Conservation (phyloP, 768 basidiomycete genomes). For the Coprinellus aureogranulatus region DNA sequence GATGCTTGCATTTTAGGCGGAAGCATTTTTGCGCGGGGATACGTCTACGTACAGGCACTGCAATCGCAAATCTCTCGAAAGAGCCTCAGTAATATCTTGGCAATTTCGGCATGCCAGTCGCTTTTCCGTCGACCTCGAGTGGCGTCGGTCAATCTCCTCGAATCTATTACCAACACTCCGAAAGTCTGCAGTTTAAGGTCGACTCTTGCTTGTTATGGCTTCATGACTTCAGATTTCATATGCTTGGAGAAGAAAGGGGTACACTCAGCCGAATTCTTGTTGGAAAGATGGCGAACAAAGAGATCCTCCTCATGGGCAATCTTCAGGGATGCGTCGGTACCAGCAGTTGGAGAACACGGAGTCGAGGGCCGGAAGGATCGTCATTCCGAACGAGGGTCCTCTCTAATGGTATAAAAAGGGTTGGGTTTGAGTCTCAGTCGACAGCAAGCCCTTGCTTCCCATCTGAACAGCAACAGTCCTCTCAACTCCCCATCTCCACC, state of each 20-base stretch:
- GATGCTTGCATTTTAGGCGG: background rate
- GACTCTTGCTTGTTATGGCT: conserved; percentile 1
- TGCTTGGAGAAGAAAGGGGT: background rate
- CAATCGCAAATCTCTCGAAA: background rate
- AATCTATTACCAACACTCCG: background rate
- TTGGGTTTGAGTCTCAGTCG: background rate
- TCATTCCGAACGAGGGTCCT: background rate
- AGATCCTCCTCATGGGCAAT: background rate
- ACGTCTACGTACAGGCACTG: background rate
- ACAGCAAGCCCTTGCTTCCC: background rate
- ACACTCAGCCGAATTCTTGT: background rate
- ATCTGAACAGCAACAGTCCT: too few species aligned
- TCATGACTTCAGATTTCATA: background rate
- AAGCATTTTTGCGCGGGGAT: background rate
- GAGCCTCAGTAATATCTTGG: too few species aligned
- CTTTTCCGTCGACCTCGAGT: background rate
- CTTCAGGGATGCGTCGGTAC: background rate
- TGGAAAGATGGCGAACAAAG: background rate
- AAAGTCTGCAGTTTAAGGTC: background rate
- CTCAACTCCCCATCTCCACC: too few species aligned
- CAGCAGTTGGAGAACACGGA: too few species aligned
- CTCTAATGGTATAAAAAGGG: background rate
- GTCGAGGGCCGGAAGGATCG: too few species aligned
- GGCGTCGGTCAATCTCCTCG: background rate
- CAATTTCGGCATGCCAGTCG: too few species aligned